phyloP scores from a whole-genome alignment of 2,329 filamentous ascomycete genomes.

The Penicillium sp. region DNA sequence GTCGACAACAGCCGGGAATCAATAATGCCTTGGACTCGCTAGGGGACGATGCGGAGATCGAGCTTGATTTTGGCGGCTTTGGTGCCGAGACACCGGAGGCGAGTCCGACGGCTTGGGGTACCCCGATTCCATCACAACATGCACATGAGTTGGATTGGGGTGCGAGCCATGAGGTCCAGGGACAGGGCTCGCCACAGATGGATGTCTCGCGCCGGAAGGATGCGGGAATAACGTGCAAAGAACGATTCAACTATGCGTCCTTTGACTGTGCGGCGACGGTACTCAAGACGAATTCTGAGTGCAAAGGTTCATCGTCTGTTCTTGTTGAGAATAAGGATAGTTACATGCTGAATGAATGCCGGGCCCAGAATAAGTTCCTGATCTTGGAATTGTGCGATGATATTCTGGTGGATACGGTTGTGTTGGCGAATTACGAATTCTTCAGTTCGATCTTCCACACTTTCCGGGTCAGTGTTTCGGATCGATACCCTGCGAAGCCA shows the following conservation, averaged over 20 bases:
- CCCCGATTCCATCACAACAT: constrained; percentile 31
- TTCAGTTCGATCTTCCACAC: constrained; percentile 96
- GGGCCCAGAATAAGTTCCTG: constrained; percentile 84
- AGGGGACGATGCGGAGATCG: constrained; percentile 88
- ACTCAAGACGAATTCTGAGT: constrained; percentile 83
- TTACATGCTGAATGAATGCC: constrained; percentile 95
- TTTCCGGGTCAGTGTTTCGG: constrained; percentile 89
- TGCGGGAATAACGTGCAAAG: constrained; percentile 96
- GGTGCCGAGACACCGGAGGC: constrained; percentile 49
- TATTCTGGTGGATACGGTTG: constrained; percentile 87
- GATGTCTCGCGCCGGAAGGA: constrained; percentile 77
- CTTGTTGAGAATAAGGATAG: constrained; percentile 97
- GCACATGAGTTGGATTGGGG: constrained; percentile 5
- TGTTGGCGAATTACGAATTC: constrained; percentile 98
- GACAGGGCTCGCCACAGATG: constrained; percentile 54
- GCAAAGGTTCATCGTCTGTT: constrained; percentile 85
- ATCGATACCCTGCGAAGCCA: constrained; percentile 88
- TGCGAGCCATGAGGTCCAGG: constrained; percentile 30
- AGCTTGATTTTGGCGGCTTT: constrained; percentile 71
- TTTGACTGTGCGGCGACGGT: constrained; percentile 96
- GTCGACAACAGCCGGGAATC: constrained; percentile 56
- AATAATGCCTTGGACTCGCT: constrained; percentile 75
- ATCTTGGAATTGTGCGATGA: constrained; percentile 91
- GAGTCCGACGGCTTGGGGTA: constrained; percentile 36
- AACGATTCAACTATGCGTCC: constrained; percentile 95